Percentiles rank a stretch among this genome's conserved stretches.
These are phyloP conservation scores for Starmerella gropengiesseri DNA, from an alignment of 805 yeast species.

Conservation along the genomic window DNA sequence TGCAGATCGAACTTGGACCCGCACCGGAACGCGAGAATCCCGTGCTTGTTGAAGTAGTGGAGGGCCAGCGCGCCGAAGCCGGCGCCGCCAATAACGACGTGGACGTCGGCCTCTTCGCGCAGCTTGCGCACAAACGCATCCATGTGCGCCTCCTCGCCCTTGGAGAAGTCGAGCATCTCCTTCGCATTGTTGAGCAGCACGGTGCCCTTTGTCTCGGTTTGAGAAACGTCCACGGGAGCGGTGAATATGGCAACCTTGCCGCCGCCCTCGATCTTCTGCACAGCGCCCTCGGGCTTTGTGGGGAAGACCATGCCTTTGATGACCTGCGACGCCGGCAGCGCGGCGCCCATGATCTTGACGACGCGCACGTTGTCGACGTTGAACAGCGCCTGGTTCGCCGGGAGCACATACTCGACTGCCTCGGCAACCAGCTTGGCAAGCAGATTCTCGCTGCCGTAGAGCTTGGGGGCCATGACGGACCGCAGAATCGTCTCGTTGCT, in stretches of 20 bases:
- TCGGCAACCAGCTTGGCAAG: constrained; percentile 71
- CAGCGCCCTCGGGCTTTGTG: constrained; percentile 88
- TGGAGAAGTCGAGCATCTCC: constrained; percentile 91
- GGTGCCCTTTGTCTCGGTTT: constrained; percentile 98
- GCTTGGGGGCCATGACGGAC: constrained; percentile 76
- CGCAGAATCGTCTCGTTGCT: constrained; percentile 11
- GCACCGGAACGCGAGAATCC: constrained; percentile 73
- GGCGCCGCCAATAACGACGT: constrained; percentile 88
- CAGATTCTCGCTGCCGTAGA: constrained; percentile 75
- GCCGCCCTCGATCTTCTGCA: constrained; percentile 48
- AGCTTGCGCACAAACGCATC: constrained; percentile 77
- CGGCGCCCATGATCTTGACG: constrained; percentile 91
- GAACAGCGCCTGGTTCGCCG: constrained; percentile 50
- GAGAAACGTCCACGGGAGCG: constrained; percentile 86
- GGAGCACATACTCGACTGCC: constrained; percentile 69
- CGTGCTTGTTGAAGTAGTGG: constrained; percentile 82
- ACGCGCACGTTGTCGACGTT: constrained; percentile 91
- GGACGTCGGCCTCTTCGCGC: constrained; percentile 62
- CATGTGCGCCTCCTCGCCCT: constrained; percentile 91
- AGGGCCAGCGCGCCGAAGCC: constrained; percentile 86
- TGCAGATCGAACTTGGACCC: constrained; percentile 91
- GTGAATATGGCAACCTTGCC: constrained; percentile 88
- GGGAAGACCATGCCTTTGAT: constrained; percentile 97
- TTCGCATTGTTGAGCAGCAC: constrained; percentile 90
- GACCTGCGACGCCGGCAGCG: constrained; percentile 62